A percentile compares a stretch with the other conserved stretches of the same genome.
phyloP scores from a whole-genome alignment of 768 basidiomycete genomes.

The Tephrocybe rancida region DNA sequence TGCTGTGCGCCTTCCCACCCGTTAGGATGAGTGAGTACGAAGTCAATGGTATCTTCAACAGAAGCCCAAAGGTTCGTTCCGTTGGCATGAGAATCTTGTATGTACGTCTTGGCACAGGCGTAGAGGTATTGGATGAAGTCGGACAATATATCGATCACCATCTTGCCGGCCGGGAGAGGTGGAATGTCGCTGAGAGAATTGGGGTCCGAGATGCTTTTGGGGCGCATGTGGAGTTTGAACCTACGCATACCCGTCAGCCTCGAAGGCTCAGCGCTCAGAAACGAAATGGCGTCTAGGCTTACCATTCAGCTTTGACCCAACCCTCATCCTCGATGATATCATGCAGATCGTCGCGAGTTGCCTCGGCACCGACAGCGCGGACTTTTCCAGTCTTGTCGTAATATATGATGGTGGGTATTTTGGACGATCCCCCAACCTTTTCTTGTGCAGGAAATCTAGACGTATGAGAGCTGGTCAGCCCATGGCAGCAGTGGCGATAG shows the following conservation, averaged over 20 bases:
- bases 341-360: conserved; percentile 36
- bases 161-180: conserved; percentile 43
- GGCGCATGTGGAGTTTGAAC: conserved; percentile 38
- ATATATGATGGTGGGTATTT: conserved; percentile 47
- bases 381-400: conserved; percentile 42
- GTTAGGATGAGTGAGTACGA: conserved; percentile 56
- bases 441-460: conserved; percentile 50
- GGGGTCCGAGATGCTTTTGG: conserved; percentile 18
- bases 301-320: conserved; percentile 54
- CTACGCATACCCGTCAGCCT: conserved; percentile 10
- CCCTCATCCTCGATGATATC: conserved; percentile 43
- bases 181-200: conserved; percentile 13
- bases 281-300: conserved; percentile 13
- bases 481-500: neutral
- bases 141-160: conserved; percentile 42
- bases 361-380: conserved; percentile 49
- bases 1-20: conserved; percentile 66
- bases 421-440: conserved; percentile 42
- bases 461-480: neutral
- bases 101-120: conserved; percentile 41
- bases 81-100: conserved; percentile 46
- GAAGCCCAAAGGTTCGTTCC: conserved; percentile 44
- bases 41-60: conserved; percentile 39
- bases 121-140: conserved; percentile 54
- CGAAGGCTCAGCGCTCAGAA: conserved; percentile 3